Evolutionary conservation across 2,329 filamentous ascomycete genomes (phyloP).

Genomic region (Lasiodiplodia theobromae): DNA sequence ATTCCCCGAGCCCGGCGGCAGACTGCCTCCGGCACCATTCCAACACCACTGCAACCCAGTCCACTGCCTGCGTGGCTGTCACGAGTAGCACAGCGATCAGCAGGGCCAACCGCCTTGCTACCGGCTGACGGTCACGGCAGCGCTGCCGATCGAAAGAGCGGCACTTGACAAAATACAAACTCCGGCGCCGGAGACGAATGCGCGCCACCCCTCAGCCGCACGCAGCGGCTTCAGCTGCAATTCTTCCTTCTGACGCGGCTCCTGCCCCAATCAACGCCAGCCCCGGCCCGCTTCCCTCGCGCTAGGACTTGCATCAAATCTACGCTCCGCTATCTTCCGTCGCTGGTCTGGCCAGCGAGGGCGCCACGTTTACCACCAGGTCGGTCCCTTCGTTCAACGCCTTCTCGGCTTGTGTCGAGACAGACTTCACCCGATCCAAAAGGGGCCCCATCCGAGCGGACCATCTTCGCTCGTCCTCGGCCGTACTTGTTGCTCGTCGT

Average conservation of each 20-base stretch:
- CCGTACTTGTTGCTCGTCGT: conserved; percentile 8
- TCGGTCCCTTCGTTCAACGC: neutral
- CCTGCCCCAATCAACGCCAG: conserved; percentile 2
- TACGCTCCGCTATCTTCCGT: neutral
- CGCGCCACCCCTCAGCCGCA: conserved; percentile 7
- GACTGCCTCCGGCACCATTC: neutral
- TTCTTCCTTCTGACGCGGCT: conserved; percentile 11
- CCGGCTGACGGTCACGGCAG: conserved; percentile 6
- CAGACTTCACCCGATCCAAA: neutral
- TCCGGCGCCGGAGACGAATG: conserved; percentile 6
- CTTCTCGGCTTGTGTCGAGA: neutral
- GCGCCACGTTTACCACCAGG: neutral
- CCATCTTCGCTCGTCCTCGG: conserved; percentile 6
- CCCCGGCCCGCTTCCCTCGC: neutral
- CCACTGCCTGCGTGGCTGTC: neutral
- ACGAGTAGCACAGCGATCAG: neutral
- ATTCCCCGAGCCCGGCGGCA: neutral
- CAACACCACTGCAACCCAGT: conserved; percentile 2
- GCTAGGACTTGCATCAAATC: neutral
- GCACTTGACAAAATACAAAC: neutral
- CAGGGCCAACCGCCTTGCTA: neutral
- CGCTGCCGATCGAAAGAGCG: conserved; percentile 3
- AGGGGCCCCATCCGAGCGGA: conserved; percentile 16
- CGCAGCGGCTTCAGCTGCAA: neutral
- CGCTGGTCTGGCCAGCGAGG: neutral